A percentile compares a stretch with the other conserved stretches of the same genome.
phyloP scores from a whole-genome alignment of 345 rosid genomes.

The Ailanthus altissimus region DNA sequence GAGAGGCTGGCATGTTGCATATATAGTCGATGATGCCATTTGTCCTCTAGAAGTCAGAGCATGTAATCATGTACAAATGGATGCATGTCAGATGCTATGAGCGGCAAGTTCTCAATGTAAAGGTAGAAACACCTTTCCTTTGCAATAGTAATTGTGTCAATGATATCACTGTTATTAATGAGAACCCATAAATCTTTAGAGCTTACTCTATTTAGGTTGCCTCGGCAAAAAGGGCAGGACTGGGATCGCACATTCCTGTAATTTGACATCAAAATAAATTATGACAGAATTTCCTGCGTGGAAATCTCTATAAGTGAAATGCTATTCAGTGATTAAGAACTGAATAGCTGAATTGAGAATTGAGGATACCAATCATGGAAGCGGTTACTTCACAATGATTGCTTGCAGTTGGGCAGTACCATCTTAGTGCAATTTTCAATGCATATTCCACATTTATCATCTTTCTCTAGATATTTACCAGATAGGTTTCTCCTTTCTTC shows the following conservation, averaged over 20 bases:
- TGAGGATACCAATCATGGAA: conserved; percentile 60
- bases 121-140: conserved; percentile 55
- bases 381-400: conserved; percentile 62
- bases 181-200: conserved; percentile 65
- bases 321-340: neutral
- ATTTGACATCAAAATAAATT: conserved; percentile 13
- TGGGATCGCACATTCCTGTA: conserved; percentile 62
- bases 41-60: conserved; percentile 42
- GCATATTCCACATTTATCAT: conserved; percentile 73
- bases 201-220: conserved; percentile 54
- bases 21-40: conserved; percentile 4
- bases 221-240: conserved; percentile 74
- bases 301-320: neutral
- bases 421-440: conserved; percentile 57
- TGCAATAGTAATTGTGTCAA: conserved; percentile 47
- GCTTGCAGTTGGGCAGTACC: conserved; percentile 64
- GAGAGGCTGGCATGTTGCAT: conserved; percentile 9
- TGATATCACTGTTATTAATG: conserved; percentile 37
- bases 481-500: conserved; percentile 34
- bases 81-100: conserved; percentile 39
- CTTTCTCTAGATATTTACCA: conserved; percentile 44
- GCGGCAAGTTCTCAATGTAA: conserved; percentile 52
- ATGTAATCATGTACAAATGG: conserved; percentile 56
- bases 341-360: neutral
- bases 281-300: neutral